Evolutionary conservation across 257 asterid genomes (phyloP).

Genomic region (Penstemon eatonii): DNA sequence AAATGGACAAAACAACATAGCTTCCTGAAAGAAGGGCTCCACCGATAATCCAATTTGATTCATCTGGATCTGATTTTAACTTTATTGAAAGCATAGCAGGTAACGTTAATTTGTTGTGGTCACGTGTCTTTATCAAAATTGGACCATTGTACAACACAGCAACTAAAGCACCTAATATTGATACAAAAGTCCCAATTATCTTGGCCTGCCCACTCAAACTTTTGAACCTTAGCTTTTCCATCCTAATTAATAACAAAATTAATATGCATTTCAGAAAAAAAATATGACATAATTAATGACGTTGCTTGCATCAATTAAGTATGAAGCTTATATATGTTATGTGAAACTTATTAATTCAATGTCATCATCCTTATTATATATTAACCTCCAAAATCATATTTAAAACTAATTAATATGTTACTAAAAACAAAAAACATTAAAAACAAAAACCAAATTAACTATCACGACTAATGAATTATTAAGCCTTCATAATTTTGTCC

Average conservation of each 20-base stretch:
- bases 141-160: conserved; percentile 42
- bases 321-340: too few relatives aligned
- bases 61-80: conserved; percentile 1
- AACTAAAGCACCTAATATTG: conserved; percentile 37
- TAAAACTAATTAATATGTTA: too few relatives aligned
- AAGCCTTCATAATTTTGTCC: too few relatives aligned
- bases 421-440: too few relatives aligned
- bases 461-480: too few relatives aligned
- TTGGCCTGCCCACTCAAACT: conserved; percentile 31
- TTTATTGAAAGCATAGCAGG: background rate
- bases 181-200: conserved; percentile 29
- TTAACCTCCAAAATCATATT: too few relatives aligned
- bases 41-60: conserved; percentile 33
- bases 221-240: conserved; percentile 32
- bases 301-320: too few relatives aligned
- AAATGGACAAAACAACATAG: conserved; percentile 27
- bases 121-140: conserved; percentile 1
- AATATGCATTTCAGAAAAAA: too few relatives aligned
- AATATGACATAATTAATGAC: too few relatives aligned
- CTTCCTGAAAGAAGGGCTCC: conserved; percentile 30
- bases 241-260: conserved; percentile 14
- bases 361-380: too few relatives aligned
- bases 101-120: background rate
- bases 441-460: too few relatives aligned
- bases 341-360: too few relatives aligned